Conservation (phyloP, 2,329 filamentous ascomycete species). For the Colletotrichum sp. region DNA sequence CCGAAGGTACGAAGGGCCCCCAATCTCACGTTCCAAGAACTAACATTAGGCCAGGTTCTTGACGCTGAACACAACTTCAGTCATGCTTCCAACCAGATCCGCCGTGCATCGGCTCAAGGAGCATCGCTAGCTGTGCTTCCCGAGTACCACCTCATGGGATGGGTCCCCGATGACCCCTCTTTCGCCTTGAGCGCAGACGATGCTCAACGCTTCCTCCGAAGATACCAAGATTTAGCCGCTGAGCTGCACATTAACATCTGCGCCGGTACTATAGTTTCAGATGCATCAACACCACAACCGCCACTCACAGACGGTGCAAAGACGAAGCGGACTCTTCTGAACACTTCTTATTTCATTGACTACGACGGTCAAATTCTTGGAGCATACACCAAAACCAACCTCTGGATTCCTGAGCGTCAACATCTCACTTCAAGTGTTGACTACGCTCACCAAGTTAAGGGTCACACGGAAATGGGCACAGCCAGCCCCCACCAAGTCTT, state of each 20-base stretch:
- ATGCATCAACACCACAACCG: constrained; percentile 23
- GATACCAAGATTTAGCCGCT: constrained; percentile 57
- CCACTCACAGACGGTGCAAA: neutral
- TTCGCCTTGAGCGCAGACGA: constrained; percentile 4
- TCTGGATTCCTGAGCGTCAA: constrained; percentile 56
- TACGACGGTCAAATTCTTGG: constrained; percentile 51
- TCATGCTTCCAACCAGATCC: constrained; percentile 1
- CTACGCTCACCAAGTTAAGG: neutral
- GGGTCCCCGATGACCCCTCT: constrained; percentile 6
- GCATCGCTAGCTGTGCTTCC: constrained; percentile 9
- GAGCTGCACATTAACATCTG: constrained; percentile 57
- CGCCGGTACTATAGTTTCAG: constrained; percentile 69
- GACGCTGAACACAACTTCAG: constrained; percentile 7
- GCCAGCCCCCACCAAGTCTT: constrained; percentile 33
- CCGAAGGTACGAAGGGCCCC: neutral
- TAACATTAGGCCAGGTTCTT: neutral
- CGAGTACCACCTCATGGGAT: constrained; percentile 14
- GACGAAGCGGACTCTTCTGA: neutral
- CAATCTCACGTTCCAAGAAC: accelerated
- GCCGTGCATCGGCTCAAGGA: neutral
- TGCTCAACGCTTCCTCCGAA: constrained; percentile 40
- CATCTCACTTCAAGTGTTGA: constrained; percentile 44
- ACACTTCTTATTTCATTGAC: constrained; percentile 60
- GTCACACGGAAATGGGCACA: neutral
- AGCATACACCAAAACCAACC: constrained; percentile 62